These are phyloP conservation scores for Rhodotorula mucilaginosa DNA, from an alignment of 1,284 basidiomycete species.

Conservation along the genomic window DNA sequence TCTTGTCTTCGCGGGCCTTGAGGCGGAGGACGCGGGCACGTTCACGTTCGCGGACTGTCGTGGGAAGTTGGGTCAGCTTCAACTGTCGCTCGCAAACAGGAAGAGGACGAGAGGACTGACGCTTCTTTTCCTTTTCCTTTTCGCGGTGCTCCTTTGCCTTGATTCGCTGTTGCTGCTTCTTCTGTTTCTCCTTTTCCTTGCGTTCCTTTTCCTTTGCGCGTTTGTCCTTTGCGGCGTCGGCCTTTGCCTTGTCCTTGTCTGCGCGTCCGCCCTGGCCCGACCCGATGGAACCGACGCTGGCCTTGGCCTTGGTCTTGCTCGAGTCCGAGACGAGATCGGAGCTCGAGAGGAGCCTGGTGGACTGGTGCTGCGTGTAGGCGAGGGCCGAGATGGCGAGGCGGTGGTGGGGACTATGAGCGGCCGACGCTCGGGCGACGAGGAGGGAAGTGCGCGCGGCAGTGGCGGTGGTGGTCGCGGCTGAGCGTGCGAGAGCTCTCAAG, in stretches of 20 bases:
- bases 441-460: background rate
- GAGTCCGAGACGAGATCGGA: no score
- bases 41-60: background rate
- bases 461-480: background rate
- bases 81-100: no score
- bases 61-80: no score
- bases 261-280: conserved; percentile 24
- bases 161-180: conserved; percentile 12
- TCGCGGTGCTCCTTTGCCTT: conserved; percentile 13
- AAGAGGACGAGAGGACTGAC: background rate
- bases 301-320: background rate
- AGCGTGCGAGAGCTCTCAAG: background rate
- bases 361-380: background rate
- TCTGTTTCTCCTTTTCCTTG: conserved; percentile 22
- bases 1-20: conserved; percentile 5
- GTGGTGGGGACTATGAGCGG: conserved; percentile 1
- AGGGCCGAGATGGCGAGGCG: background rate
- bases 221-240: background rate
- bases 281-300: conserved; percentile 12
- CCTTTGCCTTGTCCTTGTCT: conserved; percentile 21
- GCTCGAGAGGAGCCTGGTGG: conserved; percentile 2
- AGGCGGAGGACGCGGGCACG: background rate
- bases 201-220: conserved; percentile 17
- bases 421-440: background rate
- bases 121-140: background rate